phyloP scores from a whole-genome alignment of 768 basidiomycete species.

The Phaffia australis region DNA sequence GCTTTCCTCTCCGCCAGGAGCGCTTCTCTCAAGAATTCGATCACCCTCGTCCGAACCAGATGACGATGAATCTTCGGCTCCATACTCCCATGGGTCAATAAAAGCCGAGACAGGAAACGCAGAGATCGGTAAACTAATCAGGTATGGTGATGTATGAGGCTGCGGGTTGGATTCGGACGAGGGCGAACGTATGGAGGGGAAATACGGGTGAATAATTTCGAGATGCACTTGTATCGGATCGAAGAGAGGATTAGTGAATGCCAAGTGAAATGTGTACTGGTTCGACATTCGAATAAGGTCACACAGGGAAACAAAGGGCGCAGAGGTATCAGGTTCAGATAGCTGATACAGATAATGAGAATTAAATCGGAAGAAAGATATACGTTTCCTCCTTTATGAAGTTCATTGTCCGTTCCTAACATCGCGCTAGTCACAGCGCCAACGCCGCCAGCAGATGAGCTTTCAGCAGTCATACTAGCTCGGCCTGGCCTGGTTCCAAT shows the following conservation, averaged over 20 bases:
- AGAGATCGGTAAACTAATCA: slow-evolving; percentile 63
- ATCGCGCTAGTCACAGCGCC: slow-evolving; percentile 6
- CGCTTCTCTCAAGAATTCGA: slow-evolving; percentile 39
- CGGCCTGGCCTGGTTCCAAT: neutral
- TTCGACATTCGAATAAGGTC: neutral
- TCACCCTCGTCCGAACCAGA: slow-evolving; percentile 32
- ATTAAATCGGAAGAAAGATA: neutral
- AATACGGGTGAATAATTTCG: slow-evolving; percentile 45
- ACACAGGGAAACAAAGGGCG: neutral
- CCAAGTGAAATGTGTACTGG: slow-evolving; percentile 71
- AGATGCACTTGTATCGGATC: slow-evolving; percentile 90
- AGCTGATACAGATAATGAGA: neutral
- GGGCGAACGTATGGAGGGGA: slow-evolving; percentile 36
- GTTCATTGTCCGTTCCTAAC: neutral
- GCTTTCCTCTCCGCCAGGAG: slow-evolving; percentile 45
- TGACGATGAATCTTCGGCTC: slow-evolving; percentile 62
- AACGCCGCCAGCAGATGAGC: slow-evolving; percentile 8
- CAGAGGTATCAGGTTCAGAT: neutral
- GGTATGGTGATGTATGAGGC: slow-evolving; percentile 55
- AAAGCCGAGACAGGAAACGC: slow-evolving; percentile 77
- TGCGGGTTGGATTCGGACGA: slow-evolving; percentile 36
- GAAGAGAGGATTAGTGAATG: slow-evolving; percentile 87
- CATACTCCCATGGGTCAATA: slow-evolving; percentile 96
- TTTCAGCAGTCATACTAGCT: slow-evolving; percentile 24
- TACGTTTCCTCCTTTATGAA: slow-evolving; percentile 30